These are phyloP conservation scores for Tausonia pullulans DNA, from an alignment of 1,284 basidiomycete genomes.

Conservation along the genomic window DNA sequence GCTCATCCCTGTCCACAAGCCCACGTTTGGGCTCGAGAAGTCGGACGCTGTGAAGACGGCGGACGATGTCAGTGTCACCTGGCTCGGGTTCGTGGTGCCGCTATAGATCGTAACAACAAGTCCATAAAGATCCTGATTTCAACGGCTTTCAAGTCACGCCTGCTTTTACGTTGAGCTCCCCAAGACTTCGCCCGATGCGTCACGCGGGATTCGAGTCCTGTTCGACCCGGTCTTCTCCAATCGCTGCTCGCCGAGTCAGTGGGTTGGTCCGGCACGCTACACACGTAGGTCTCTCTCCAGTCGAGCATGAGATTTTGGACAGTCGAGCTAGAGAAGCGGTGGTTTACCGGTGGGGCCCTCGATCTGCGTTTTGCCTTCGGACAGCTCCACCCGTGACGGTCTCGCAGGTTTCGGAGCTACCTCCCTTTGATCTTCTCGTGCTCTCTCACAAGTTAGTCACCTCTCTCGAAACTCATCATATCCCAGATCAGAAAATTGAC, in stretches of 20 bases:
- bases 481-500: background rate
- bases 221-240: constrained; percentile 61
- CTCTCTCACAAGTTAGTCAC: constrained; percentile 28
- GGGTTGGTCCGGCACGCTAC: constrained; percentile 47
- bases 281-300: constrained; percentile 36
- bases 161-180: constrained; percentile 60
- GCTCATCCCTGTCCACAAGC: constrained; percentile 29
- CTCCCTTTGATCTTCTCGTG: constrained; percentile 28
- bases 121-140: background rate
- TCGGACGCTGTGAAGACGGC: background rate
- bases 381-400: constrained; percentile 32
- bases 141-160: constrained; percentile 42
- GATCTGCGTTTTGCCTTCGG: constrained; percentile 45
- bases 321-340: background rate
- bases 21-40: constrained; percentile 33
- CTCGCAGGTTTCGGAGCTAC: constrained; percentile 25
- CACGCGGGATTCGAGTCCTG: constrained; percentile 50
- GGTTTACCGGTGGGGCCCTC: constrained; percentile 38
- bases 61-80: constrained; percentile 51
- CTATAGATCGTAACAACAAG: too few relatives aligned
- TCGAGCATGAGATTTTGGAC: background rate
- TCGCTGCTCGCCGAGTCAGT: constrained; percentile 48
- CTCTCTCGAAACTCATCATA: constrained; percentile 13
- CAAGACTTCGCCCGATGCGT: constrained; percentile 27
- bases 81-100: constrained; percentile 41